A percentile compares a stretch with the other conserved stretches of the same genome.
phyloP scores from a whole-genome alignment of 495 filamentous ascomycete genomes.

The Friedmanniomyces endolithicus region DNA sequence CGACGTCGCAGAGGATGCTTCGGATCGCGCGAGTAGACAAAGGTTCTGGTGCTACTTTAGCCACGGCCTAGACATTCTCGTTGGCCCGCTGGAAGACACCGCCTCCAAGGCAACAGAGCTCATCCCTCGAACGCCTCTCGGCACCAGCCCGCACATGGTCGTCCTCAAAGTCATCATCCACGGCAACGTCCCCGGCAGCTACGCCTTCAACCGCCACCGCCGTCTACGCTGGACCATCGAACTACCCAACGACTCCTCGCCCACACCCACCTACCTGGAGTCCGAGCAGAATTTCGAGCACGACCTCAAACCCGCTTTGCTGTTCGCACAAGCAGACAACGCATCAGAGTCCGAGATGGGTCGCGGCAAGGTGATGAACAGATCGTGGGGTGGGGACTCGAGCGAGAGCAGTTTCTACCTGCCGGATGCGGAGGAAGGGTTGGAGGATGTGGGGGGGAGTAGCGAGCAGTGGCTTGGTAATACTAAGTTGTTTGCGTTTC shows the following conservation, averaged over 20 bases:
- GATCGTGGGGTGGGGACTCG: conserved; percentile 67
- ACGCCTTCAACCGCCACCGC: conserved; percentile 90
- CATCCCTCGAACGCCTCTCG: conserved; percentile 22
- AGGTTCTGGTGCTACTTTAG: conserved; percentile 96
- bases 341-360: conserved; percentile 82
- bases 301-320: conserved; percentile 40
- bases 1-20: conserved; percentile 44
- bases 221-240: conserved; percentile 76
- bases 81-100: conserved; percentile 59
- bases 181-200: conserved; percentile 87
- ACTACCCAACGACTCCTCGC: conserved; percentile 30
- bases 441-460: conserved; percentile 17
- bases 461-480: conserved; percentile 42
- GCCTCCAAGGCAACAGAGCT: conserved; percentile 40
- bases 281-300: conserved; percentile 70
- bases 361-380: conserved; percentile 84
- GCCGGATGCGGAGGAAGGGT: conserved; percentile 55
- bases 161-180: conserved; percentile 86
- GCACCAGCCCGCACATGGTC: conserved; percentile 47
- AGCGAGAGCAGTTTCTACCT: conserved; percentile 18
- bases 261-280: conserved; percentile 33
- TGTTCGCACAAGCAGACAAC: conserved; percentile 60
- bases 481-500: conserved; percentile 86
- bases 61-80: conserved; percentile 85
- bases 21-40: conserved; percentile 46